These are phyloP conservation scores for Zea luxurians DNA, from an alignment of 176 grass and related monocot genomes.

Conservation along the genomic window DNA sequence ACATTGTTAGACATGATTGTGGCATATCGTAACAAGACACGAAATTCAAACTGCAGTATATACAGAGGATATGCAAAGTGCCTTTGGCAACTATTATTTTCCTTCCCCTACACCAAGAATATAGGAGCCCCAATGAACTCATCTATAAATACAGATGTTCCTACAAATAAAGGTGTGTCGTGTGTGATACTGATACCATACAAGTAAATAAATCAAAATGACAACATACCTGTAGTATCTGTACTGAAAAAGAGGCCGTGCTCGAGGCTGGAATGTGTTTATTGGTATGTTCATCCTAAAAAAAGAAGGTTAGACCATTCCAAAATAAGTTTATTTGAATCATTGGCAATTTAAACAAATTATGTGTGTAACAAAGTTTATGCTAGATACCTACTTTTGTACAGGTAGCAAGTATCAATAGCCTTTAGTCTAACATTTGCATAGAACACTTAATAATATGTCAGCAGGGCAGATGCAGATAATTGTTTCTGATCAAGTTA, in stretches of 20 bases:
- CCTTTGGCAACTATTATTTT: conserved; percentile 10
- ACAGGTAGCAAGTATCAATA: conserved; percentile 3
- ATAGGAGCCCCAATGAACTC: neutral
- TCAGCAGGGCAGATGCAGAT: neutral
- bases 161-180: neutral
- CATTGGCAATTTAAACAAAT: conserved; percentile 19
- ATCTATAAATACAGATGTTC: neutral
- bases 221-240: conserved; percentile 85
- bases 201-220: conserved; percentile 16
- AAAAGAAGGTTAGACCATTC: conserved; percentile 20
- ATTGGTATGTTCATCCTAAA: conserved; percentile 76
- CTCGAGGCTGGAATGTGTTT: conserved; percentile 90
- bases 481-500: conserved; percentile 13
- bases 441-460: neutral
- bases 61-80: conserved; percentile 10
- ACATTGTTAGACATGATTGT: conserved; percentile 5
- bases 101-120: neutral
- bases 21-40: conserved; percentile 18
- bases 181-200: neutral
- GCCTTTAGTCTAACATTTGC: conserved; percentile 7
- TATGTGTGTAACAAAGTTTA: conserved; percentile 1
- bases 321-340: conserved; percentile 22
- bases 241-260: conserved; percentile 90
- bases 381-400: conserved; percentile 5
- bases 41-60: conserved; percentile 11